Conservation (phyloP, 768 basidiomycete genomes). For the Cyathus striatus region DNA sequence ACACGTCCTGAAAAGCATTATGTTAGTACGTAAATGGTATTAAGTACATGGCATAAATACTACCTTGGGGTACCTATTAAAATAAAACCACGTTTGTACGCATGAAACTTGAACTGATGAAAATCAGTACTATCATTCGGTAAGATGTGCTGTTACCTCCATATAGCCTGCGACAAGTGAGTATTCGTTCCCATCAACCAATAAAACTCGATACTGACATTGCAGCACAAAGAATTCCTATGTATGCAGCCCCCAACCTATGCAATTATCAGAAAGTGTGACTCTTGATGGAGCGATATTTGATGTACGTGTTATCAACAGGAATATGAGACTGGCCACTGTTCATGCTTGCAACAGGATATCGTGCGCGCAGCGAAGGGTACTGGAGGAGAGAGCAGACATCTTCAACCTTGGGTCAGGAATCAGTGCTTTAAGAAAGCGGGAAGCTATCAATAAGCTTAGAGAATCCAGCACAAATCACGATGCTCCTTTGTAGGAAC, state of each 20-base stretch:
- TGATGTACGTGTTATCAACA: conserved; percentile 33
- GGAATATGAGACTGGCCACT: conserved; percentile 8
- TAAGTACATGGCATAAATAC: conserved; percentile 3
- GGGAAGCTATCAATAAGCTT: conserved; percentile 11
- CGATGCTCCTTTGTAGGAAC: conserved; percentile 7
- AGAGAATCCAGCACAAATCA: conserved; percentile 8
- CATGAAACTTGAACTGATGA: conserved; percentile 39
- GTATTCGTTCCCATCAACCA: too few relatives aligned
- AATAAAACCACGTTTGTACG: conserved; percentile 54
- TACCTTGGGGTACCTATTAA: conserved; percentile 38
- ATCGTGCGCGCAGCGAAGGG: conserved; percentile 4
- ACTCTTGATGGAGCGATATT: not conserved
- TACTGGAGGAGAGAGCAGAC: conserved; percentile 9
- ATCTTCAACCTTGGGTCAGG: conserved; percentile 9
- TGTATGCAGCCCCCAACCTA: conserved; percentile 47
- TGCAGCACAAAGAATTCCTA: conserved; percentile 44
- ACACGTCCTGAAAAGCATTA: conserved; percentile 28
- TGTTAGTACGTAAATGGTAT: conserved; percentile 6
- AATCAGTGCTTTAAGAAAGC: conserved; percentile 19
- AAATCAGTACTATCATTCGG: too few relatives aligned
- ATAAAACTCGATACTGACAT: too few relatives aligned
- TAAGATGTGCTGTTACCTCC: too few relatives aligned
- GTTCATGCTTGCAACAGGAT: conserved; percentile 11
- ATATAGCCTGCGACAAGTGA: conserved; percentile 32
- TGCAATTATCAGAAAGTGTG: conserved; percentile 1